Conservation (phyloP, 2,329 filamentous ascomycete genomes). For the Cordyceps fumosorosea region DNA sequence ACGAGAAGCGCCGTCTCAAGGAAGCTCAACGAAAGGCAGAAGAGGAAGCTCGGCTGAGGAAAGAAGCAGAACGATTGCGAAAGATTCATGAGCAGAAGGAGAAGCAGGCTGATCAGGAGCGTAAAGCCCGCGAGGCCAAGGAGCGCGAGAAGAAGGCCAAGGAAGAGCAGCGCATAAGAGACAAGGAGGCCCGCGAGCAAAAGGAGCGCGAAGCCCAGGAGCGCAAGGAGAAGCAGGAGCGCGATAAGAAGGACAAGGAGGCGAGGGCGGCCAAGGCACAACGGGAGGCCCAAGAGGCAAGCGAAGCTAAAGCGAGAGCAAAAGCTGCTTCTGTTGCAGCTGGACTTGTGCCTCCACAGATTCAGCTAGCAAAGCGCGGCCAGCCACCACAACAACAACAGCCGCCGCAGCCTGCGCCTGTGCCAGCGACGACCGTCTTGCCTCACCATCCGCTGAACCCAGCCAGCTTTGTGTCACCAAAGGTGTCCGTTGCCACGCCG, state of each 20-base stretch:
- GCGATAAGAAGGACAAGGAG: constrained; percentile 56
- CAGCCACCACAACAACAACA: constrained; percentile 29
- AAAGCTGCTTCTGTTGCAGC: constrained; percentile 57
- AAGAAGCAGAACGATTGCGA: constrained; percentile 77
- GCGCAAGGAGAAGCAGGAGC: constrained; percentile 53
- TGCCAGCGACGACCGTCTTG: constrained; percentile 38
- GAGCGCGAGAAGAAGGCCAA: constrained; percentile 76
- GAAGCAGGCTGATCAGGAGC: constrained; percentile 76
- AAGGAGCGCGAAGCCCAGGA: constrained; percentile 63
- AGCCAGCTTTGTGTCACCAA: constrained; percentile 65
- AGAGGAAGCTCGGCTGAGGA: constrained; percentile 78
- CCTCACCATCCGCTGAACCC: constrained; percentile 55
- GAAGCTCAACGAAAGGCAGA: constrained; percentile 86
- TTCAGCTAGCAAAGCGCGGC: constrained; percentile 23
- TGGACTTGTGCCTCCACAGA: constrained; percentile 6
- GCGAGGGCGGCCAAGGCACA: constrained; percentile 51
- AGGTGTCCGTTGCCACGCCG: constrained; percentile 71
- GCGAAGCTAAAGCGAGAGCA: constrained; percentile 53
- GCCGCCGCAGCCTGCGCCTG: constrained; percentile 3
- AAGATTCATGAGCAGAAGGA: constrained; percentile 79
- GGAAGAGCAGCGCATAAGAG: constrained; percentile 73
- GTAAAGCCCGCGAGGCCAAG: constrained; percentile 58
- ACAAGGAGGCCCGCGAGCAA: constrained; percentile 69
- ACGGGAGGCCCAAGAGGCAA: constrained; percentile 47
- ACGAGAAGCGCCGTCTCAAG: constrained; percentile 86